Conservation (phyloP, 352 stramenopile genomes). For the Phytopythium vexans region DNA sequence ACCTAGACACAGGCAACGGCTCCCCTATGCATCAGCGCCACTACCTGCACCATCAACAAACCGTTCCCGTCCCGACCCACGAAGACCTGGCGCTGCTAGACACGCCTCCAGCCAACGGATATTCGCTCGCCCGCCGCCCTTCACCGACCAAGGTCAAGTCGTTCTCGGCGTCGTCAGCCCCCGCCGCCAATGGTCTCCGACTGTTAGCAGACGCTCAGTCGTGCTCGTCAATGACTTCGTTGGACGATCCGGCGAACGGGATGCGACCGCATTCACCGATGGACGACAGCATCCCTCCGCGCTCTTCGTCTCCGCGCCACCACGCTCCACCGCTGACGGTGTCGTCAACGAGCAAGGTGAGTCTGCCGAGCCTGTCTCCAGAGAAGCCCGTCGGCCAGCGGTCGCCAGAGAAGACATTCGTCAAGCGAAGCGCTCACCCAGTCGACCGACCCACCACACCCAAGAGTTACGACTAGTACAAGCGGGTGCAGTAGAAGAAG, state of each 20-base stretch:
- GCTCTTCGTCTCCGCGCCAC: not conserved
- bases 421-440: conserved; percentile 16
- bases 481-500: conserved; percentile 21
- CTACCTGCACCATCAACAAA: conserved; percentile 4
- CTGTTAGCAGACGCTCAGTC: not conserved
- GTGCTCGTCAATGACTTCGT: not conserved
- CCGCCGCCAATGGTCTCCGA: not conserved
- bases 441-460: conserved; percentile 17
- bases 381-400: conserved; percentile 37
- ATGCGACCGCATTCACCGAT: not conserved
- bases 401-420: conserved; percentile 34
- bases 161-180: conserved; percentile 3
- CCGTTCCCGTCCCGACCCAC: not conserved
- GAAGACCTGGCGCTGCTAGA: not conserved
- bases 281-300: too few relatives aligned
- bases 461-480: conserved; percentile 2
- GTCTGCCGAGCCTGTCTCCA: conserved; percentile 54
- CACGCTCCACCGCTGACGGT: not conserved
- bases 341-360: conserved; percentile 22
- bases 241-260: not conserved
- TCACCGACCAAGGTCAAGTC: conserved; percentile 18
- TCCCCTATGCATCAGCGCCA: not conserved
- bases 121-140: conserved; percentile 1
- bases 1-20: not conserved
- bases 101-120: not conserved